Conservation (phyloP, 768 basidiomycete genomes). For the Russula olivacea region DNA sequence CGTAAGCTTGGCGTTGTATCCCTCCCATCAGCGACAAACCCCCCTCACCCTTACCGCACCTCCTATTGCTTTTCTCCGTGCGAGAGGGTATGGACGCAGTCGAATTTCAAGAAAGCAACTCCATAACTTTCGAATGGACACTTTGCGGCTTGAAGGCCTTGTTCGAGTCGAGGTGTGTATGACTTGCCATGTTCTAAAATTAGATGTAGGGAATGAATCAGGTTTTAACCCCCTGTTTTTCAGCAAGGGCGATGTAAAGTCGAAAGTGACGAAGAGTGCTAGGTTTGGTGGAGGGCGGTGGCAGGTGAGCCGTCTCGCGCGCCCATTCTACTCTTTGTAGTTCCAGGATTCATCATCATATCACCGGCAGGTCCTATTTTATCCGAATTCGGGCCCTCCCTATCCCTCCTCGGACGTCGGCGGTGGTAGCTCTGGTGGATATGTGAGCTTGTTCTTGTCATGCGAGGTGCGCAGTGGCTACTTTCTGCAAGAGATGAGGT, state of each 20-base stretch:
- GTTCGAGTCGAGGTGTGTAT: conserved; percentile 61
- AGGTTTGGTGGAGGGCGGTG: conserved; percentile 72
- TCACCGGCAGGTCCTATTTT: conserved; percentile 61
- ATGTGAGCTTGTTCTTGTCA: conserved; percentile 71
- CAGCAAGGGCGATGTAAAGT: conserved; percentile 70
- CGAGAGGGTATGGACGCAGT: conserved; percentile 28
- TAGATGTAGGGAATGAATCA: neutral
- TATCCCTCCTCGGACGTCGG: conserved; percentile 32
- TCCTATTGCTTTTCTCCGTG: neutral
- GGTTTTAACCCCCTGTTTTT: neutral
- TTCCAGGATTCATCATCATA: conserved; percentile 4
- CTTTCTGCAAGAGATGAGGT: neutral
- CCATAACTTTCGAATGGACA: conserved; percentile 72
- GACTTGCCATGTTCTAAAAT: conserved; percentile 2
- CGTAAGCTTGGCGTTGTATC: neutral
- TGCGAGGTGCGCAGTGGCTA: conserved; percentile 55
- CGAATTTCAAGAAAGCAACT: conserved; percentile 47
- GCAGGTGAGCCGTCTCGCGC: conserved; percentile 44
- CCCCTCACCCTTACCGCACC: neutral
- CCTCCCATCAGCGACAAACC: neutral
- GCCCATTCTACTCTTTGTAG: conserved; percentile 19
- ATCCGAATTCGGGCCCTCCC: conserved; percentile 66
- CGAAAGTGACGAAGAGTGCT: conserved; percentile 68
- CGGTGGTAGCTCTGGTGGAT: conserved; percentile 43
- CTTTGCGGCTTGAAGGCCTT: conserved; percentile 61